A percentile compares a stretch with the other conserved stretches of the same genome.
Evolutionary conservation across 768 basidiomycete species (phyloP).

Genomic region (Boletus barrowsii): DNA sequence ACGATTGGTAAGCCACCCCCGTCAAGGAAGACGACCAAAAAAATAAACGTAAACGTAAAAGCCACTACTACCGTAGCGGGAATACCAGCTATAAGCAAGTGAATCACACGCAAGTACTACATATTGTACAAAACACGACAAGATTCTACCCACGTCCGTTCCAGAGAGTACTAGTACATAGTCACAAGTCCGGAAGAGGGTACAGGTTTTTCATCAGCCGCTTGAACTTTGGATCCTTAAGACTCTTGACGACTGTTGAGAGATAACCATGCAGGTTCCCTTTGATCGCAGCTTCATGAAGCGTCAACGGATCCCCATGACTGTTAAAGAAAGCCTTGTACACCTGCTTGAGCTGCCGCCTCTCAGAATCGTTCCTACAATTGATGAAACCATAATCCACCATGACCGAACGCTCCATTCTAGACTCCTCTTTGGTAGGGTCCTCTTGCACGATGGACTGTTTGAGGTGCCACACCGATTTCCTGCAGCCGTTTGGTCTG

Average conservation of each 20-base stretch:
- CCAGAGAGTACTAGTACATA: too few relatives aligned
- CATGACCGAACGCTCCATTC: not conserved
- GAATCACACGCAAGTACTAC: too few relatives aligned
- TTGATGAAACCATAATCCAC: constrained; percentile 4
- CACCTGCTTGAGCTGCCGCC: not conserved
- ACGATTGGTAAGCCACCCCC: too few relatives aligned
- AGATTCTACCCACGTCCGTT: too few relatives aligned
- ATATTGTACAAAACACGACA: too few relatives aligned
- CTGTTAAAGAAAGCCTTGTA: not conserved
- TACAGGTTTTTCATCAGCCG: not conserved
- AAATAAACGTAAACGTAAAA: too few relatives aligned
- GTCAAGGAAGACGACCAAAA: too few relatives aligned
- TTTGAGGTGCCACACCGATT: constrained; percentile 3
- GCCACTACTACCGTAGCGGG: too few relatives aligned
- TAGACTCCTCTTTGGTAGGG: not conserved
- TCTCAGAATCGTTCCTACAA: not conserved
- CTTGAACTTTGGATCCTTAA: not conserved
- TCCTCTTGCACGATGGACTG: not conserved
- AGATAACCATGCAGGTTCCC: not conserved
- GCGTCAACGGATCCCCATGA: not conserved
- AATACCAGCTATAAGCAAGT: too few relatives aligned
- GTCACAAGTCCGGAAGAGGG: constrained; percentile 1
- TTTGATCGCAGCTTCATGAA: not conserved
- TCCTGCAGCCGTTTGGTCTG: not conserved
- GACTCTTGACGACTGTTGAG: not conserved